Evolutionary conservation across 768 basidiomycete species (phyloP), one percentile per base, ranked within the genome.

Genomic region (Pleurotus sapidus): DNA sequence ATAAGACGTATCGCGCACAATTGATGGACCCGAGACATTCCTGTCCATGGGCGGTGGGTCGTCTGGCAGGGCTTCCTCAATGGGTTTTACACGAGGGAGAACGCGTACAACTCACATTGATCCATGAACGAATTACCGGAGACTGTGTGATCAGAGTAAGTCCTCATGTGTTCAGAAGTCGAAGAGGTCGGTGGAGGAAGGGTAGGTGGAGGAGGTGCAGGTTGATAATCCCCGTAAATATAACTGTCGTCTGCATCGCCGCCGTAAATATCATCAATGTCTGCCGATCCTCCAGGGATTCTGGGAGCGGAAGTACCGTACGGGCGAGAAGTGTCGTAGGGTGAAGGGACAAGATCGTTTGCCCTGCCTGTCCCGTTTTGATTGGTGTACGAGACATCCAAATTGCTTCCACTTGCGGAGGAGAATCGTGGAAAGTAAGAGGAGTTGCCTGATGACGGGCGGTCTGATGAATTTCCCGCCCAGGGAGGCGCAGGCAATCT

Each of bases 191-290:
- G 40, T 40, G 25, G 57, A 40, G 49, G 57, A 25, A 24, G 39
- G 8, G 9, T 56, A 47, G 65, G 67, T 2, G 59, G 58, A 25
- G 67, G 59, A 24, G 65, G 65, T 55, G 64, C 66, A 62, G 57
- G n/a, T 65, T 53, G 42, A 57, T 57, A 38, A 14, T 54, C 51
- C 8, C 20, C 51, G 11, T 40, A 40, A 5, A 15, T 38, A 54
- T 54, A 54, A 6, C 51, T 20, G 15, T n/a, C 23, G 18, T 54
- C 39, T 18, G 18, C 51, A 2, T 54, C 51, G 24, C 42, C 39
- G 17, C 39, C 51, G 18, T 54, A 54, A 11, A 24, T n/a, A 18
- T 40, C 51, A 24, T 54, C 51, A 18, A 54, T 15, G 6, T 54
- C 51, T 18, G 4, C 18, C 5, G 51, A 20, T 34, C 11, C 25